phyloP scores from a whole-genome alignment of 177 flowering plant genomes.

The Tripterygium wilfordii region DNA sequence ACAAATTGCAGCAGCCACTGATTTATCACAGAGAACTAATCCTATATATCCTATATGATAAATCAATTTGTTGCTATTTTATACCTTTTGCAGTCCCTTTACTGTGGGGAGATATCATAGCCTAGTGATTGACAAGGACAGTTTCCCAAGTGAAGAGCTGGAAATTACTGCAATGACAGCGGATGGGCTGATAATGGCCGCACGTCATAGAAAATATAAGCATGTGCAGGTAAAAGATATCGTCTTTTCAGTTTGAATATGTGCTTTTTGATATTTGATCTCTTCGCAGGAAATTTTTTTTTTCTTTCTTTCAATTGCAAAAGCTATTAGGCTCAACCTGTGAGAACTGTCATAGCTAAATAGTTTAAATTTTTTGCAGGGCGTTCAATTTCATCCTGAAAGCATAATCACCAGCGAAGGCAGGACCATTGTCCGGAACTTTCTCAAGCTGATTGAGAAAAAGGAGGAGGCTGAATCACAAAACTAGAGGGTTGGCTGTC shows the following conservation, averaged over 20 bases:
- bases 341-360: no score
- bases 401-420: constrained; percentile 78
- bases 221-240: constrained; percentile 54
- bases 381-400: constrained; percentile 89
- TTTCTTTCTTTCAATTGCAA: not conserved
- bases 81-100: constrained; percentile 55
- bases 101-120: constrained; percentile 91
- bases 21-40: no score
- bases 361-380: no score
- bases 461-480: constrained; percentile 35
- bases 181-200: constrained; percentile 92
- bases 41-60: no score
- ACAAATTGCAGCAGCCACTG: no score
- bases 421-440: constrained; percentile 46
- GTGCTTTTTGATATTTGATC: not conserved
- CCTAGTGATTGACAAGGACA: constrained; percentile 84
- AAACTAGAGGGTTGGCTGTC: constrained; percentile 15
- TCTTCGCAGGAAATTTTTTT: not conserved
- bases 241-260: not conserved
- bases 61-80: not conserved
- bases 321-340: no score
- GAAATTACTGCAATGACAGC: constrained; percentile 94
- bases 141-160: constrained; percentile 71
- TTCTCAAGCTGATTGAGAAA: constrained; percentile 44
- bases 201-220: constrained; percentile 65